phyloP scores from a whole-genome alignment of 768 basidiomycete genomes.

The Collybia sordida region DNA sequence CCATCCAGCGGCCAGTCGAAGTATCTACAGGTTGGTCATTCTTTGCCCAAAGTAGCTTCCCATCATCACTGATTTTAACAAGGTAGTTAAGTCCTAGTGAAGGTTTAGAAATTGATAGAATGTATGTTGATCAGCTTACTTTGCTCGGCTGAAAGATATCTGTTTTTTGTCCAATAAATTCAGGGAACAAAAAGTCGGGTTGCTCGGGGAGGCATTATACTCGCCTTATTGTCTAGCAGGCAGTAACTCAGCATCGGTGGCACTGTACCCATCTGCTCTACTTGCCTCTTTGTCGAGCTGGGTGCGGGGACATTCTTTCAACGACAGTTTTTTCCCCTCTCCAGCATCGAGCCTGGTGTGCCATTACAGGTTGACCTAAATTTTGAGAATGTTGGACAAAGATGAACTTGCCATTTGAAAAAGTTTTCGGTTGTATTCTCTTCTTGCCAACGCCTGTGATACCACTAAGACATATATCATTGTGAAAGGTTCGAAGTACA shows the following conservation, averaged over 20 bases:
- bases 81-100: conserved; percentile 62
- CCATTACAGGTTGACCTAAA: neutral
- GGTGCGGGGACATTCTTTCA: conserved; percentile 60
- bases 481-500: neutral
- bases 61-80: conserved; percentile 51
- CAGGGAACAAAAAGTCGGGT: neutral
- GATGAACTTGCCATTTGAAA: conserved; percentile 50
- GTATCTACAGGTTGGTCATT: conserved; percentile 62
- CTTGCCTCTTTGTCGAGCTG: conserved; percentile 55
- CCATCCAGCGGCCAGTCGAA: conserved; percentile 60
- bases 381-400: neutral
- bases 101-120: neutral
- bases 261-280: neutral
- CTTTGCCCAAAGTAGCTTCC: conserved; percentile 57
- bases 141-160: conserved; percentile 61
- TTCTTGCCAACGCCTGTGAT: conserved; percentile 58
- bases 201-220: too few relatives aligned
- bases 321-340: conserved; percentile 50
- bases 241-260: neutral
- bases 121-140: conserved; percentile 26
- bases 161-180: conserved; percentile 16
- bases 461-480: conserved; percentile 37
- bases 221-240: conserved; percentile 41
- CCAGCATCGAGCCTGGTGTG: conserved; percentile 59
- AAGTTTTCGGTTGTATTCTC: conserved; percentile 66